Evolutionary conservation across 257 asterid species (phyloP).

Genomic region (Verbascum thapsus): DNA sequence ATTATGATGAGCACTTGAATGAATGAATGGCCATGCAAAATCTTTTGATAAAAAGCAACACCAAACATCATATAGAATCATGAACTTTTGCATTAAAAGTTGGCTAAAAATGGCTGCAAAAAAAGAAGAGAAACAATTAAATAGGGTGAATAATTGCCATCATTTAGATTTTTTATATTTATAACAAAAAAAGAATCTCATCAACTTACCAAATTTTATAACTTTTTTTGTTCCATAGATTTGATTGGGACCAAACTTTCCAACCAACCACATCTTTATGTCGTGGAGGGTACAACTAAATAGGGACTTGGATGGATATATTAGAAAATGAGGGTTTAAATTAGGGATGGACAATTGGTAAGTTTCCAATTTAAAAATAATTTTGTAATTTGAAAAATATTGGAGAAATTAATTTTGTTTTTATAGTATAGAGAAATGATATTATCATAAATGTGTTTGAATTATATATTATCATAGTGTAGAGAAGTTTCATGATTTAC

Average conservation of each 20-base stretch:
- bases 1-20: slow-evolving; percentile 47
- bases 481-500: not conserved
- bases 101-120: slow-evolving; percentile 46
- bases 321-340: too few species aligned
- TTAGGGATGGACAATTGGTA: too few species aligned
- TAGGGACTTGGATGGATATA: too few species aligned
- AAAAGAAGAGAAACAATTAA: slow-evolving; percentile 22
- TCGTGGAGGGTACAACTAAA: too few species aligned
- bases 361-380: too few species aligned
- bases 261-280: too few species aligned
- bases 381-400: too few species aligned
- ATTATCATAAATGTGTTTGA: too few species aligned
- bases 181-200: slow-evolving; percentile 35
- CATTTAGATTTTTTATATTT: slow-evolving; percentile 35
- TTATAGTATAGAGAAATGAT: too few species aligned
- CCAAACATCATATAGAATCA: slow-evolving; percentile 39
- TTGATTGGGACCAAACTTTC: not conserved
- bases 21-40: slow-evolving; percentile 28
- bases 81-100: slow-evolving; percentile 32
- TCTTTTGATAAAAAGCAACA: slow-evolving; percentile 36
- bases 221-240: slow-evolving; percentile 9
- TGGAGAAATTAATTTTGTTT: too few species aligned
- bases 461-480: too few species aligned
- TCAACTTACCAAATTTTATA: slow-evolving; percentile 37
- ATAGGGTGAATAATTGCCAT: slow-evolving; percentile 38